Base-by-base conservation (phyloP, 2,329 filamentous ascomycete species). In the Monilinia fructigena region DNA sequence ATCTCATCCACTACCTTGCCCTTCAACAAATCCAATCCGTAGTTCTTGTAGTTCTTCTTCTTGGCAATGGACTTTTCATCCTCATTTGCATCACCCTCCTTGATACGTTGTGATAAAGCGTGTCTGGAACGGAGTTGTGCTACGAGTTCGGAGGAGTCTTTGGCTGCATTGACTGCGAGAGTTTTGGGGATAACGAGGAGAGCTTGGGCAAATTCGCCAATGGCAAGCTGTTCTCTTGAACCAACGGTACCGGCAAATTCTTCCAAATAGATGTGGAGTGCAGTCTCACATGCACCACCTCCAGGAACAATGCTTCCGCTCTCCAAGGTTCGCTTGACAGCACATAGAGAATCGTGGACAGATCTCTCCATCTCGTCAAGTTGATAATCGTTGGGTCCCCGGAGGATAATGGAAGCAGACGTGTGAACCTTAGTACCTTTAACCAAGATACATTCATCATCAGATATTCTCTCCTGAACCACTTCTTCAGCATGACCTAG, bases 311-410 rank as follows among this genome's bases (percentile, higher is more conserved):
- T 96, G 80, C 91, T 93, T 75, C 95, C 95, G 76, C 92, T 97
- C 82, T 99, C 95, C 10, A 99, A 84, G 3, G 95, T 97, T 73
- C 95, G 88, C 88, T 99, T 99, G 71, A 99, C 93, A 56, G 95
- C 95, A 72, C 92, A 97, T 56, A 99, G 85, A 18, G 94, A 96
- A 80, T 99, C 95, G 81, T 99, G 95, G 23, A 99, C 88, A 1
- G 95, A 98, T 71, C 95, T 91, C 84, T 99, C 95, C 94, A 98
- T 99, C 84, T 99, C 95, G 76, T 99, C 95, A 40, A 99, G 87
- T 68, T 92, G 92, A 81, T 91, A 98, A 79, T 99, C 95, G 80
- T 99, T 98, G 73, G 95, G 85, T 55, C 95, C 95, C 67, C 95
- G 91, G 64, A 99, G 90, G 73, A 99, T 96, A 79, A 97, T 93